Conservation (phyloP, 768 basidiomycete species). For the Tylopilus vinaceipallidus region DNA sequence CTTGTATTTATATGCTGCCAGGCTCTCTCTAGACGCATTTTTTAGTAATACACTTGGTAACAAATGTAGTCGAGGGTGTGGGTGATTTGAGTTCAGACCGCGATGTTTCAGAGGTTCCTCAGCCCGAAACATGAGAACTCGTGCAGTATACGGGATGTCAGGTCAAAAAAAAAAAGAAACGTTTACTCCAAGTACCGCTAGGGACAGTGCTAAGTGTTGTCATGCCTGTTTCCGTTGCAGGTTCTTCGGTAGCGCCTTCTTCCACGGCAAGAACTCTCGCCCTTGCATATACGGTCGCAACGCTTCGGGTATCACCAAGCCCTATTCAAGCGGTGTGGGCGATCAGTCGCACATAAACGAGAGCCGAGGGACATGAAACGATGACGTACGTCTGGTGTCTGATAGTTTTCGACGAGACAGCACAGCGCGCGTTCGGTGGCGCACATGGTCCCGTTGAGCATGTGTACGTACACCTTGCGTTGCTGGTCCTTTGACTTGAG, state of each 20-base stretch:
- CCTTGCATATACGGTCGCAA: constrained; percentile 96
- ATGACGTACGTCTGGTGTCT: constrained; percentile 79
- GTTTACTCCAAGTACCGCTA: too few species aligned
- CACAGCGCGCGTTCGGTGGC: constrained; percentile 96
- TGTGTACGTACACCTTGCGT: constrained; percentile 94
- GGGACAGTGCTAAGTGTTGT: not conserved
- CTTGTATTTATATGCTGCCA: constrained; percentile 22
- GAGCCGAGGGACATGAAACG: not conserved
- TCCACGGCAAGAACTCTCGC: constrained; percentile 82
- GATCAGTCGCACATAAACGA: not conserved
- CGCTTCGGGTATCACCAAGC: constrained; percentile 84
- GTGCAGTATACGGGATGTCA: not conserved
- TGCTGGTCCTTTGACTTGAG: constrained; percentile 88
- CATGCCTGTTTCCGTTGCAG: constrained; percentile 70
- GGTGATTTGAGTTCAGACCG: not conserved
- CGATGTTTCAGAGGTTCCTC: not conserved
- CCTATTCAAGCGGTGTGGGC: constrained; percentile 48
- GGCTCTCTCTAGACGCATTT: not conserved
- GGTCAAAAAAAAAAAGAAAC: not conserved
- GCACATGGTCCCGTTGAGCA: constrained; percentile 97
- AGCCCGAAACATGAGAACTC: not conserved
- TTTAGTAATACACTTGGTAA: constrained; percentile 4
- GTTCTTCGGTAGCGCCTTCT: constrained; percentile 76
- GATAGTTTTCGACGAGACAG: constrained; percentile 98
- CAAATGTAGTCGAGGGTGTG: not conserved